Conservation (phyloP, 495 filamentous ascomycete species). For the Aspergillus sclerotioniger region DNA sequence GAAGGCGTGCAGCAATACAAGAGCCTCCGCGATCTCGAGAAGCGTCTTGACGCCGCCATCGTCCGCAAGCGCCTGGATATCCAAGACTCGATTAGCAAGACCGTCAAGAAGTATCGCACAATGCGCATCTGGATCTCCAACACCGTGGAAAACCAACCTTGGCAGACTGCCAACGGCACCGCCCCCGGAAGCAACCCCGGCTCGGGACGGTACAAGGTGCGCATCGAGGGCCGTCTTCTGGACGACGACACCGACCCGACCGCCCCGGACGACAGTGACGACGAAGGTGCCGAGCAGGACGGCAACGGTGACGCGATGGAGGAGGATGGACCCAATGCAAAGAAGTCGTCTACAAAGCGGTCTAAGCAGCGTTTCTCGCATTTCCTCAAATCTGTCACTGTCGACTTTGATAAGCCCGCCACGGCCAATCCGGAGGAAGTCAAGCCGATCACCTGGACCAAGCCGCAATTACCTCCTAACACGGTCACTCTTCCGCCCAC, state of each 20-base stretch:
- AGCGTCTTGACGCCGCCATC: slow-evolving; percentile 88
- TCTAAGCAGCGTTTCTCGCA: slow-evolving; percentile 72
- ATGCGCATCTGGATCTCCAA: slow-evolving; percentile 95
- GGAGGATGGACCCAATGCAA: slow-evolving; percentile 46
- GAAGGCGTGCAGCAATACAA: slow-evolving; percentile 81
- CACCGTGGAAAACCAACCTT: slow-evolving; percentile 89
- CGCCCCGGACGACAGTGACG: slow-evolving; percentile 54
- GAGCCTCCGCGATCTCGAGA: slow-evolving; percentile 80
- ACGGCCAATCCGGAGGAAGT: slow-evolving; percentile 50
- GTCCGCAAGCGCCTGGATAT: slow-evolving; percentile 91
- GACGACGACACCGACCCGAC: slow-evolving; percentile 62
- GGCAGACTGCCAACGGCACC: slow-evolving; percentile 64
- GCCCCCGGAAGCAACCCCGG: slow-evolving; percentile 39
- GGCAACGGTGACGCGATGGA: slow-evolving; percentile 55
- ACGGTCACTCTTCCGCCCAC: slow-evolving; percentile 43
- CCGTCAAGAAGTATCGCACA: slow-evolving; percentile 77
- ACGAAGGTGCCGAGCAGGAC: slow-evolving; percentile 44
- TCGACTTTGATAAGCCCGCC: slow-evolving; percentile 74
- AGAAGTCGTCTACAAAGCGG: slow-evolving; percentile 44
- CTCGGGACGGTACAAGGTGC: slow-evolving; percentile 73
- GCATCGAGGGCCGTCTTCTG: slow-evolving; percentile 87
- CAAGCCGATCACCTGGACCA: slow-evolving; percentile 70
- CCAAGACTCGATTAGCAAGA: slow-evolving; percentile 75
- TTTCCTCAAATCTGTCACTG: slow-evolving; percentile 88
- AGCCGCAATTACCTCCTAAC: slow-evolving; percentile 57